These are phyloP conservation scores for Coniochaeta ligniaria DNA, from an alignment of 2,329 filamentous ascomycete genomes.

Conservation along the genomic window DNA sequence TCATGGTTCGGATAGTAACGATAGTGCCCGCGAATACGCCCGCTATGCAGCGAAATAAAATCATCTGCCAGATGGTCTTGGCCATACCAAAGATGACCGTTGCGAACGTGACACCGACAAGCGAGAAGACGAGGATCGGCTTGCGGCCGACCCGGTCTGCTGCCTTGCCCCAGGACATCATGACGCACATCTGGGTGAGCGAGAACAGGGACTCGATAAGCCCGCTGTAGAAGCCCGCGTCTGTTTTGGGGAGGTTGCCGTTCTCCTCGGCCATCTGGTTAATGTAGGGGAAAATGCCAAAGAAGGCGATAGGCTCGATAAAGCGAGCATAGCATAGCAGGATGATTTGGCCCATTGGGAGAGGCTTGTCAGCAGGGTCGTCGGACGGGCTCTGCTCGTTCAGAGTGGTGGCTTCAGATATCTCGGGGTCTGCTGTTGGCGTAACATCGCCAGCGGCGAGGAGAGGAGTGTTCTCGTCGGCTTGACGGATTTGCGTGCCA, in stretches of 20 bases:
- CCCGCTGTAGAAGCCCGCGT: constrained; percentile 74
- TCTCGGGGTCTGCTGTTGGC: constrained; percentile 9
- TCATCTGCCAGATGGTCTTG: constrained; percentile 63
- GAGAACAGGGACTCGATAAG: constrained; percentile 70
- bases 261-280: constrained; percentile 68
- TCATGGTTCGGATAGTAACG: constrained; percentile 70
- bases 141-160: constrained; percentile 66
- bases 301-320: constrained; percentile 75
- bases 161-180: constrained; percentile 65
- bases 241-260: constrained; percentile 51
- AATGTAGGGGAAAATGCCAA: constrained; percentile 75
- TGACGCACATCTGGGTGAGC: constrained; percentile 67
- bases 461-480: constrained; percentile 23
- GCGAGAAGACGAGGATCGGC: constrained; percentile 60
- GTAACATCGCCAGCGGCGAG: constrained; percentile 13
- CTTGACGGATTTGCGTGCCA: background rate
- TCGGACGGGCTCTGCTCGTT: constrained; percentile 11
- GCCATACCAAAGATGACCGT: constrained; percentile 64
- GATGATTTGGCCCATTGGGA: constrained; percentile 60
- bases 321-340: constrained; percentile 67
- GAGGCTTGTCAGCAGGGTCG: constrained; percentile 32
- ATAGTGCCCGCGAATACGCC: constrained; percentile 69
- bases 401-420: constrained; percentile 13
- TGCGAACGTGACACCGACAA: constrained; percentile 54
- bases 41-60: constrained; percentile 61